Evolutionary conservation across 2,329 filamentous ascomycete species (phyloP).

Genomic region (Scolecobasidium constrictum): DNA sequence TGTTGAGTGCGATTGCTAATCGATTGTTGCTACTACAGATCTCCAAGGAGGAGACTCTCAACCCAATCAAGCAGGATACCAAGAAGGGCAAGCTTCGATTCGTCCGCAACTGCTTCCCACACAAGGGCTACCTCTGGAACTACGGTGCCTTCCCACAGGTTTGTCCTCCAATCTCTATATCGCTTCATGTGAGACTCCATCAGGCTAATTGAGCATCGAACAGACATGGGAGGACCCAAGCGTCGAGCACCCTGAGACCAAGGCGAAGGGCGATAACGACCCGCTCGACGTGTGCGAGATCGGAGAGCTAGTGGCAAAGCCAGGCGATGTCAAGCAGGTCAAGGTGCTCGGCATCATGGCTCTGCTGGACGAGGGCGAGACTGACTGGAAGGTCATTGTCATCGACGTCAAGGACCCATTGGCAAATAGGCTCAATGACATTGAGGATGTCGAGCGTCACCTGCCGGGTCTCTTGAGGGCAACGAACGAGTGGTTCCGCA

Average conservation of each 20-base stretch:
- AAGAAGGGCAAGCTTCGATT: slow-evolving; percentile 99
- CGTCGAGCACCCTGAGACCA: slow-evolving; percentile 91
- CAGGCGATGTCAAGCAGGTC: slow-evolving; percentile 97
- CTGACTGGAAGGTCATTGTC: slow-evolving; percentile 99
- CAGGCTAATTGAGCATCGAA: slow-evolving; percentile 7
- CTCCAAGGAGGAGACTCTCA: slow-evolving; percentile 96
- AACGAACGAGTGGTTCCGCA: slow-evolving; percentile 99
- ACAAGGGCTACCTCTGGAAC: slow-evolving; percentile 99
- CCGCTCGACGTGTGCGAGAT: slow-evolving; percentile 99
- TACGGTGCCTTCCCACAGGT: slow-evolving; percentile 99
- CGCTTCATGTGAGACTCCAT: slow-evolving; percentile 1
- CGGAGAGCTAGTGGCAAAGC: slow-evolving; percentile 91
- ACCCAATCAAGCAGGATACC: slow-evolving; percentile 98
- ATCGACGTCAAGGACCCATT: slow-evolving; percentile 97
- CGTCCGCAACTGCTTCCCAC: slow-evolving; percentile 99
- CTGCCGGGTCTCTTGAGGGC: slow-evolving; percentile 91
- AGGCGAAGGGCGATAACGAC: slow-evolving; percentile 99
- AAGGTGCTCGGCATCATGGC: slow-evolving; percentile 99
- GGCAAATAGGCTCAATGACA: slow-evolving; percentile 91
- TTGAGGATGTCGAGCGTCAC: slow-evolving; percentile 98
- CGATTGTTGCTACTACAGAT: slow-evolving; percentile 64
- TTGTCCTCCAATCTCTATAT: slow-evolving; percentile 30
- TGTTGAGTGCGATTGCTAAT: too few relatives aligned
- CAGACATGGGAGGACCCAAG: slow-evolving; percentile 99
- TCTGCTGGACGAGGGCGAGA: slow-evolving; percentile 98